Evolutionary conservation across 2,329 filamentous ascomycete species (phyloP).

Genomic region (Davidsoniella neocaledoniae): DNA sequence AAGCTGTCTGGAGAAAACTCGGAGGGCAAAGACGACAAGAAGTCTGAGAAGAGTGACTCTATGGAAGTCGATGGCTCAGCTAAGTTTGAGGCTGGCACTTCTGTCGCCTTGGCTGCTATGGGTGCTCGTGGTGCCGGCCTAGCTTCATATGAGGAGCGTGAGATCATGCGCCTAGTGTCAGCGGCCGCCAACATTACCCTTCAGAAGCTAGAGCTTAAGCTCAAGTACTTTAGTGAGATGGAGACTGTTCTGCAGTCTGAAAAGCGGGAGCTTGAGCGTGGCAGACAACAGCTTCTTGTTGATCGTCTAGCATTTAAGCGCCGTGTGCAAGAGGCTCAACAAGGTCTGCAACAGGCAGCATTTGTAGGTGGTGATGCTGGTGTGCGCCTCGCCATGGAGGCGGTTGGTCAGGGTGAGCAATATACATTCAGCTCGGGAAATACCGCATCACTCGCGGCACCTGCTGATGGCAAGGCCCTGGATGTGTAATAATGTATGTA

Average conservation of each 20-base stretch:
- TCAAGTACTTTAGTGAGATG: conserved; percentile 93
- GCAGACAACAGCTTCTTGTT: conserved; percentile 81
- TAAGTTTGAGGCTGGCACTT: conserved; percentile 35
- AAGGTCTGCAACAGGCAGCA: conserved; percentile 44
- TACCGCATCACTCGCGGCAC: background rate
- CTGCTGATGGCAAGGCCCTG: conserved; percentile 8
- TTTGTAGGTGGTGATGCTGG: conserved; percentile 33
- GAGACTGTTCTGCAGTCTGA: conserved; percentile 84
- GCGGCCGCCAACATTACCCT: conserved; percentile 86
- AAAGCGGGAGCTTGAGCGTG: conserved; percentile 78
- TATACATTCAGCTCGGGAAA: conserved; percentile 32
- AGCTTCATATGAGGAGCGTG: conserved; percentile 88
- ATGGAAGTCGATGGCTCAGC: conserved; percentile 44
- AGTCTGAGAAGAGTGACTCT: conserved; percentile 27
- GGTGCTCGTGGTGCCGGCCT: conserved; percentile 75
- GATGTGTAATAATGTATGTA: conserved; percentile 7
- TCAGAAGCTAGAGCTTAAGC: conserved; percentile 87
- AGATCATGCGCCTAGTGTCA: conserved; percentile 86
- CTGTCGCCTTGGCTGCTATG: conserved; percentile 69
- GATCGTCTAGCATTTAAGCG: conserved; percentile 83
- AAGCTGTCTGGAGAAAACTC: conserved; percentile 46
- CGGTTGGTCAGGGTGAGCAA: conserved; percentile 30
- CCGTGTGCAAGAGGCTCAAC: conserved; percentile 68
- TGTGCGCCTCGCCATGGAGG: conserved; percentile 29
- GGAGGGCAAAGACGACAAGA: conserved; percentile 30